Evolutionary conservation across 345 rosid genomes (phyloP).

Genomic region (Odontarrhena argentea): DNA sequence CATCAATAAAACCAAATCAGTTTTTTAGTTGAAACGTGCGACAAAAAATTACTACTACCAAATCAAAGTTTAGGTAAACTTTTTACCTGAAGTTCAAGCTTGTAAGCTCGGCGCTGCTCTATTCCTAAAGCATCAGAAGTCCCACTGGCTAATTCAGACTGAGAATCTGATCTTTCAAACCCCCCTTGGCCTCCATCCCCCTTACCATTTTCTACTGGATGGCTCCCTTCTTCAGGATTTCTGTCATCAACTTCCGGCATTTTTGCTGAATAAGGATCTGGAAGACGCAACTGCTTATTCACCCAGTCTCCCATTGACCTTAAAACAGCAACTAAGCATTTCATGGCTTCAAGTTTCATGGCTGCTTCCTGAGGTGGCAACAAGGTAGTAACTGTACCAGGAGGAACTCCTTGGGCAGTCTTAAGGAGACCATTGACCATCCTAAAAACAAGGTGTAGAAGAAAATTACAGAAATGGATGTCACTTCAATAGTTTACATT

Average conservation of each 20-base stretch:
- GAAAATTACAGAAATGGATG: conserved; percentile 32
- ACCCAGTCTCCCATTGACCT: conserved; percentile 99
- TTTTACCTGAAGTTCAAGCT: conserved; percentile 96
- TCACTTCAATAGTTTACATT: conserved; percentile 5
- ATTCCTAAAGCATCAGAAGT: conserved; percentile 80
- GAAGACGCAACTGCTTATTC: conserved; percentile 92
- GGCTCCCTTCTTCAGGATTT: conserved; percentile 62
- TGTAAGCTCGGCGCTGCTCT: conserved; percentile 99
- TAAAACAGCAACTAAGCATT: conserved; percentile 88
- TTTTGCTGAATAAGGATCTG: conserved; percentile 76
- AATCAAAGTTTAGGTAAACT: conserved; percentile 17
- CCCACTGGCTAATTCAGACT: conserved; percentile 81
- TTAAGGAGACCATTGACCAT: conserved; percentile 99
- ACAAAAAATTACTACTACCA: neutral
- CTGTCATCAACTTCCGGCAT: conserved; percentile 64
- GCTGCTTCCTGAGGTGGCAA: conserved; percentile 92
- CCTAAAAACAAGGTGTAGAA: conserved; percentile 48
- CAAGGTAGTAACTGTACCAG: conserved; percentile 74
- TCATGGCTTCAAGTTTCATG: conserved; percentile 97
- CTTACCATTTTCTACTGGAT: conserved; percentile 74
- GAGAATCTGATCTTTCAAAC: conserved; percentile 86
- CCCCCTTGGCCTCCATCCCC: conserved; percentile 71
- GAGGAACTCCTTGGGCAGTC: conserved; percentile 98
- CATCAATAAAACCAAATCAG: conserved; percentile 54
- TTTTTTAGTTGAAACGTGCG: conserved; percentile 35